A percentile compares a stretch with the other conserved stretches of the same genome.
These are phyloP conservation scores for Physaria fendleri DNA, from an alignment of 345 rosid genomes.

Conservation along the genomic window DNA sequence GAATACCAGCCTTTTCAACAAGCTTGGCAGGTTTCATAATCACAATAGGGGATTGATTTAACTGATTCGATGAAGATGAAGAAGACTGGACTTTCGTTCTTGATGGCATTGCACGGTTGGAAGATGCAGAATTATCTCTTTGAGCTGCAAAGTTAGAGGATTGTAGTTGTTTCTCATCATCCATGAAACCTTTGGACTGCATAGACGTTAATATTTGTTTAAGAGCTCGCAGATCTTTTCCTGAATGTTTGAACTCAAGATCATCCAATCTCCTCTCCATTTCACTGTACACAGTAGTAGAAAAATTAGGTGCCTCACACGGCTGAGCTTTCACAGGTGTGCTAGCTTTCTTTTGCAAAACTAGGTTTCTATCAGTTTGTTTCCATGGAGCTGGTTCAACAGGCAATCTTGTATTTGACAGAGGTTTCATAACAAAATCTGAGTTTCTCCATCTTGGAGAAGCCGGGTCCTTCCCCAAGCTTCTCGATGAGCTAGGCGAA, in stretches of 20 bases:
- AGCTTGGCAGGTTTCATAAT: constrained; percentile 92
- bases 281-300: no score
- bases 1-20: constrained; percentile 47
- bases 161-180: constrained; percentile 50
- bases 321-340: constrained; percentile 35
- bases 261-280: constrained; percentile 63
- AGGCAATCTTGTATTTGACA: constrained; percentile 39
- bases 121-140: constrained; percentile 32
- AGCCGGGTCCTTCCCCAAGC: no score
- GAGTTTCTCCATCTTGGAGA: constrained; percentile 59
- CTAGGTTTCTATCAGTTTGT: constrained; percentile 48
- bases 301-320: no score
- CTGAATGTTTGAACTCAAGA: constrained; percentile 61
- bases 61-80: no score
- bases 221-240: constrained; percentile 72
- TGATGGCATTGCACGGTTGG: no score
- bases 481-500: no score
- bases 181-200: constrained; percentile 61
- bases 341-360: constrained; percentile 39
- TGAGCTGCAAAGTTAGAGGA: constrained; percentile 38
- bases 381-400: constrained; percentile 92
- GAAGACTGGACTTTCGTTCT: no score
- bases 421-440: constrained; percentile 30
- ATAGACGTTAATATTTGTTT: constrained; percentile 74
- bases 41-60: no score